phyloP scores from a whole-genome alignment of 2,329 filamentous ascomycete species.

The Nigrospora sphaerica region DNA sequence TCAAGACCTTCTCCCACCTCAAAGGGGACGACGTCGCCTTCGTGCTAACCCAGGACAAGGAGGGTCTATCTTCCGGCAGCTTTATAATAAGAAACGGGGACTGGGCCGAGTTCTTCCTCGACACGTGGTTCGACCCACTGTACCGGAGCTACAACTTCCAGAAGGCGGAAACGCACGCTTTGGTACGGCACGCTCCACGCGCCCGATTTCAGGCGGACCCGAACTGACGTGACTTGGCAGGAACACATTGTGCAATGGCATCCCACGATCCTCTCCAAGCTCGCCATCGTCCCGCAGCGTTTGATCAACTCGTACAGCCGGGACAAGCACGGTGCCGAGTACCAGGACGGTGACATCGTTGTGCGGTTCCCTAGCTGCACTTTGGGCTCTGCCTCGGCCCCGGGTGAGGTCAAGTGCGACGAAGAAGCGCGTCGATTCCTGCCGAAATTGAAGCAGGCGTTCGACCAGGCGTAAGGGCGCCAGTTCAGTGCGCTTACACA shows the following conservation, averaged over 20 bases:
- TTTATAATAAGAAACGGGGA: conserved; percentile 77
- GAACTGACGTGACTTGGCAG: conserved; percentile 29
- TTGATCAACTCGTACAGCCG: conserved; percentile 72
- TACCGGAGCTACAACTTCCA: conserved; percentile 95
- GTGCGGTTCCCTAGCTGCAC: conserved; percentile 73
- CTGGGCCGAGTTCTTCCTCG: conserved; percentile 88
- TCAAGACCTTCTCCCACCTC: conserved; percentile 86
- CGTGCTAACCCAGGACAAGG: conserved; percentile 75
- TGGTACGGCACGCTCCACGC: conserved; percentile 49
- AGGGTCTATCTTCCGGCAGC: conserved; percentile 69
- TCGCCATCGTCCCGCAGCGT: conserved; percentile 84
- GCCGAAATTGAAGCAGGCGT: conserved; percentile 32
- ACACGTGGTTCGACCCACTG: conserved; percentile 93
- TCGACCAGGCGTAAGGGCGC: not conserved
- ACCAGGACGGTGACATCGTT: conserved; percentile 78
- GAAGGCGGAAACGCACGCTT: conserved; percentile 83
- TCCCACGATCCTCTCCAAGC: conserved; percentile 83
- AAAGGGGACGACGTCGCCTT: conserved; percentile 72
- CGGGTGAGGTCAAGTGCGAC: conserved; percentile 56
- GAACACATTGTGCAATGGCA: conserved; percentile 95
- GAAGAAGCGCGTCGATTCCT: conserved; percentile 55
- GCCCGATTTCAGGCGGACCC: conserved; percentile 16
- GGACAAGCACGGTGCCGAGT: conserved; percentile 51
- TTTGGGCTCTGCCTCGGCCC: conserved; percentile 1
- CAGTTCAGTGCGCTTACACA: no score